Conservation (phyloP, 257 asterid genomes). For the Scutellaria baicalensis region DNA sequence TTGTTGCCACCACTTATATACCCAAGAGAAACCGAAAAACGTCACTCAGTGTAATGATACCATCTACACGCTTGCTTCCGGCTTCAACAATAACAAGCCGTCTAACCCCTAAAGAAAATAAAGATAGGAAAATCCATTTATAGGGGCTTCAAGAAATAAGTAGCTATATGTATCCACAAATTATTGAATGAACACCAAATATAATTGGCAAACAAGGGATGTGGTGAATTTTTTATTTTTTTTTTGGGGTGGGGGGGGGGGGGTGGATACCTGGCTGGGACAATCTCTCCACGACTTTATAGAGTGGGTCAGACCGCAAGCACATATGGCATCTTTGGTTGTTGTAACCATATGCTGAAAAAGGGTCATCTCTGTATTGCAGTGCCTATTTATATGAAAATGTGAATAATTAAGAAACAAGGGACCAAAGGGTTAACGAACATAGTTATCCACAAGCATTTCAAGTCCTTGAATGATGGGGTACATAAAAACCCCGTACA, state of each 20-base stretch:
- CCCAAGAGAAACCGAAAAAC: conserved; percentile 73
- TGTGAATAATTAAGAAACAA: not conserved
- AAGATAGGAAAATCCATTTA: not conserved
- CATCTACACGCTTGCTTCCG: conserved; percentile 92
- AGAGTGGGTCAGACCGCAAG: conserved; percentile 71
- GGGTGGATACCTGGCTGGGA: conserved; percentile 68
- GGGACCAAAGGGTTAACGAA: not conserved
- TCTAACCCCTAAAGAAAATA: conserved; percentile 57
- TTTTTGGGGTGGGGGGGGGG: not conserved
- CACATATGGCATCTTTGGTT: conserved; percentile 91
- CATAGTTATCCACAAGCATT: not conserved
- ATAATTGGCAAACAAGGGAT: not conserved
- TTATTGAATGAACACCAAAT: not conserved
- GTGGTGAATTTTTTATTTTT: too few species aligned
- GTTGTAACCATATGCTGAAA: conserved; percentile 38
- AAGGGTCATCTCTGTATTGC: conserved; percentile 82
- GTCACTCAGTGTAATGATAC: conserved; percentile 67
- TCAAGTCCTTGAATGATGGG: not conserved
- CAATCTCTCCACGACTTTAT: conserved; percentile 68
- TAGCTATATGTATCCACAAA: not conserved
- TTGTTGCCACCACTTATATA: conserved; percentile 21
- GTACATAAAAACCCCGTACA: too few species aligned
- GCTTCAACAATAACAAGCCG: conserved; percentile 83
- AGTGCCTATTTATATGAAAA: conserved; percentile 43
- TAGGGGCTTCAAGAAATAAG: not conserved